A percentile compares a stretch with the other conserved stretches of the same genome.
phyloP scores from a whole-genome alignment of 768 basidiomycete genomes.

The Suillus weaverae region DNA sequence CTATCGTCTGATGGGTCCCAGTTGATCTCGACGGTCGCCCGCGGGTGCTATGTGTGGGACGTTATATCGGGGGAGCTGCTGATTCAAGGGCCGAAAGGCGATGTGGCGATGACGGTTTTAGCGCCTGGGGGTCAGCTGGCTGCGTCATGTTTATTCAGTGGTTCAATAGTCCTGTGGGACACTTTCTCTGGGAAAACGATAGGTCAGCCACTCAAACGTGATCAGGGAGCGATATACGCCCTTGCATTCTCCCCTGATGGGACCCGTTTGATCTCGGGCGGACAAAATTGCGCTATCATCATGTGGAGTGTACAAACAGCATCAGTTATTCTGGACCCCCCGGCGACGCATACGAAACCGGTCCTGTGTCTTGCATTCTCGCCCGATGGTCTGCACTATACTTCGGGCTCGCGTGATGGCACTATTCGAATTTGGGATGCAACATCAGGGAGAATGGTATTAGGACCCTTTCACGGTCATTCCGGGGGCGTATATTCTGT shows the following conservation, averaged over 20 bases:
- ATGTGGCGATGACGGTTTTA: slow-evolving; percentile 25
- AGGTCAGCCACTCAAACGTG: slow-evolving; percentile 17
- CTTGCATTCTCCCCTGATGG: slow-evolving; percentile 34
- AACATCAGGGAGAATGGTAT: slow-evolving; percentile 14
- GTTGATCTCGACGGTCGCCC: slow-evolving; percentile 26
- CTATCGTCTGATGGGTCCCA: slow-evolving; percentile 30
- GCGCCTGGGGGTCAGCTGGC: slow-evolving; percentile 28
- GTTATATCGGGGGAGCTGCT: slow-evolving; percentile 28
- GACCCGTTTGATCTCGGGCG: slow-evolving; percentile 24
- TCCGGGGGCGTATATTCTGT: slow-evolving; percentile 25
- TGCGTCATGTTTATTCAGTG: slow-evolving; percentile 24
- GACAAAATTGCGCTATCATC: slow-evolving; percentile 26
- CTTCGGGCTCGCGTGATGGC: slow-evolving; percentile 32
- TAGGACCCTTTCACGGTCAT: slow-evolving; percentile 19
- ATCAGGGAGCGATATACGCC: slow-evolving; percentile 21
- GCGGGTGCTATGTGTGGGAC: slow-evolving; percentile 26
- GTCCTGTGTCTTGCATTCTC: slow-evolving; percentile 32
- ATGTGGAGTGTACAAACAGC: slow-evolving; percentile 25
- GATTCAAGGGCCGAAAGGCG: slow-evolving; percentile 13
- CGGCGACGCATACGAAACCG: slow-evolving; percentile 26
- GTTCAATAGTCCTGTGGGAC: slow-evolving; percentile 29
- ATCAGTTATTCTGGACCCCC: slow-evolving; percentile 14
- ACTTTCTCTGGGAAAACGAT: slow-evolving; percentile 24
- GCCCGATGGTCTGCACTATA: slow-evolving; percentile 24
- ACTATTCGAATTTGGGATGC: slow-evolving; percentile 32